phyloP scores from a whole-genome alignment of 1,139 yeast genomes.

The Debaryomyces fabryi region DNA sequence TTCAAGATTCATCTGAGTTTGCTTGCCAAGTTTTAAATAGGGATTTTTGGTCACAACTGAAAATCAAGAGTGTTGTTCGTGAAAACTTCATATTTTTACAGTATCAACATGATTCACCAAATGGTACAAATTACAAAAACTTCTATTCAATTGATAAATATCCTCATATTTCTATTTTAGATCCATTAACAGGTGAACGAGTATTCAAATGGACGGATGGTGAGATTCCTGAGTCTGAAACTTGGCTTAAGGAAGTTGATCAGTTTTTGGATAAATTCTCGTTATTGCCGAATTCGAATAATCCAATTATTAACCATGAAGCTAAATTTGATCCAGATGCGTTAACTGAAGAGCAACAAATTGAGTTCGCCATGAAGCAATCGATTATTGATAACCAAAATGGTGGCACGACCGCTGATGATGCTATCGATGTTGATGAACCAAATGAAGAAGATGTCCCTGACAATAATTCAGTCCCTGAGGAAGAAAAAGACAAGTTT shows the following conservation, averaged over 20 bases:
- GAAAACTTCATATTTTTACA: conserved; percentile 79
- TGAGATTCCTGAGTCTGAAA: conserved; percentile 55
- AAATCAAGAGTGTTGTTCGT: conserved; percentile 63
- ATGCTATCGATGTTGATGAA: conserved; percentile 31
- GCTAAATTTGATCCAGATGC: conserved; percentile 58
- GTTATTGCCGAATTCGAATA: conserved; percentile 62
- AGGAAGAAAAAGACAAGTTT: conserved; percentile 30
- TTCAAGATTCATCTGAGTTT: conserved; percentile 84
- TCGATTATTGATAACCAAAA: conserved; percentile 44
- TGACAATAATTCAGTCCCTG: conserved; percentile 8
- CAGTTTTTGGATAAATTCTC: conserved; percentile 67
- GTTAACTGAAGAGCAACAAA: conserved; percentile 82
- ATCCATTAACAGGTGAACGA: conserved; percentile 68
- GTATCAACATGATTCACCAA: conserved; percentile 74
- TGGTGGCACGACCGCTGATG: conserved; percentile 26
- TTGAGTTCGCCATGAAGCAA: conserved; percentile 74
- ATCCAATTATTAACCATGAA: conserved; percentile 67
- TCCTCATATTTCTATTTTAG: conserved; percentile 92
- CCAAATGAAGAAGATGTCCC: conserved; percentile 16
- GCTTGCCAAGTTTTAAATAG: conserved; percentile 88
- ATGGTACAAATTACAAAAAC: conserved; percentile 69
- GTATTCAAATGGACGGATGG: conserved; percentile 52
- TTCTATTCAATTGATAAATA: conserved; percentile 66
- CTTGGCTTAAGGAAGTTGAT: conserved; percentile 63
- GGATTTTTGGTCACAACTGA: conserved; percentile 85